These are phyloP conservation scores for Paramarasmius palmivorus DNA, from an alignment of 1,284 basidiomycete genomes.

Conservation along the genomic window DNA sequence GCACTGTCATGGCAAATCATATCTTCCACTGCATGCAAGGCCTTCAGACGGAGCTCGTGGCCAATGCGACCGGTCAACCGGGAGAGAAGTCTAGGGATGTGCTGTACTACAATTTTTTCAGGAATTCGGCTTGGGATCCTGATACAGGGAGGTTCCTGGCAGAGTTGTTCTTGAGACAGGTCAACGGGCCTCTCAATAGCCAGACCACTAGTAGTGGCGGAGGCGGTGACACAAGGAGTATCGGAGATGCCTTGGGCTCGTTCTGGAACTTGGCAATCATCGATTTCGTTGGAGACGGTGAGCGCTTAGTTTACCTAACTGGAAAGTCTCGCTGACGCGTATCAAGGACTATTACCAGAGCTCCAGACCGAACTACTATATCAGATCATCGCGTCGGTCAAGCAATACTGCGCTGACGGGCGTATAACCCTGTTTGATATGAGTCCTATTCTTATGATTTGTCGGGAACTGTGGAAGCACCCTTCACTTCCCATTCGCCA, in stretches of 20 bases:
- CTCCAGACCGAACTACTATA: constrained; percentile 11
- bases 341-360: constrained; percentile 2
- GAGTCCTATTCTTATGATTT: constrained; percentile 11
- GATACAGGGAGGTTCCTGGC: constrained; percentile 15
- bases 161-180: constrained; percentile 13
- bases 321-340: neutral
- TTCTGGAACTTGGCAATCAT: constrained; percentile 13
- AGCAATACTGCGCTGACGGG: constrained; percentile 10
- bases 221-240: neutral
- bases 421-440: constrained; percentile 15
- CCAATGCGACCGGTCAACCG: constrained; percentile 7
- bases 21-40: constrained; percentile 14
- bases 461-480: constrained; percentile 15
- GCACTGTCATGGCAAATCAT: constrained; percentile 15
- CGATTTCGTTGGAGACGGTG: constrained; percentile 16
- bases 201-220: neutral
- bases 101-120: constrained; percentile 15
- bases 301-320: neutral
- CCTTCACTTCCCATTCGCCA: constrained; percentile 8
- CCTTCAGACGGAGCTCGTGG: constrained; percentile 11
- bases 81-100: constrained; percentile 11
- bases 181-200: constrained; percentile 6
- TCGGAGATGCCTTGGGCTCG: constrained; percentile 9
- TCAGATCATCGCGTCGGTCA: constrained; percentile 11
- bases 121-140: constrained; percentile 13